These are phyloP conservation scores for Anisodus tanguticus DNA, from an alignment of 257 asterid genomes.

Conservation along the genomic window DNA sequence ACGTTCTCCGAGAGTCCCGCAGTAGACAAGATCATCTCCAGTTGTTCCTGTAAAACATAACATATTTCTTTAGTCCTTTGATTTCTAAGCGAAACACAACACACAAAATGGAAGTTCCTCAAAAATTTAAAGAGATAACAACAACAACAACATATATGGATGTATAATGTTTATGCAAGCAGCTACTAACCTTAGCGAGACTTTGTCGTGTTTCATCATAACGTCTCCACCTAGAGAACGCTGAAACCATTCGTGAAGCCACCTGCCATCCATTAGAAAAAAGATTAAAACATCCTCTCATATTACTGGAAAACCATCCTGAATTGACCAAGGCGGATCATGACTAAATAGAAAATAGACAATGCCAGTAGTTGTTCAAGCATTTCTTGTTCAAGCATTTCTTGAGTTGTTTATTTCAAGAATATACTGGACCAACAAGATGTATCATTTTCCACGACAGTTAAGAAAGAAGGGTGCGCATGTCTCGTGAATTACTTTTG, in stretches of 20 bases:
- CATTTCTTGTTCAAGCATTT: background rate
- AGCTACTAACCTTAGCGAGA: constrained; percentile 67
- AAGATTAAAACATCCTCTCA: background rate
- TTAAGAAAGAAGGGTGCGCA: background rate
- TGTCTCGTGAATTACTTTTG: background rate
- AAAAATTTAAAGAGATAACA: background rate
- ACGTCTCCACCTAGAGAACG: constrained; percentile 95
- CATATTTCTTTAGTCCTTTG: background rate
- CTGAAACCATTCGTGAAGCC: constrained; percentile 91
- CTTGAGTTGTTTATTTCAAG: background rate
- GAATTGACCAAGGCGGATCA: background rate
- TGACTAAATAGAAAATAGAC: background rate
- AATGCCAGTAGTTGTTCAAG: background rate
- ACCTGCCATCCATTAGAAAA: constrained; percentile 47
- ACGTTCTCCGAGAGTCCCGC: constrained; percentile 90
- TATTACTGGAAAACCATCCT: background rate
- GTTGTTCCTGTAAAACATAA: constrained; percentile 61
- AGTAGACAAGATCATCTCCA: constrained; percentile 76
- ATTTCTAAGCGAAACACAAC: background rate
- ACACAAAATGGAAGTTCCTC: background rate
- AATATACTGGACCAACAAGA: background rate
- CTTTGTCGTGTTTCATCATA: constrained; percentile 78
- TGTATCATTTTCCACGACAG: background rate
- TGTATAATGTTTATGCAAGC: background rate
- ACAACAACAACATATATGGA: background rate